Base-by-base conservation (phyloP, 495 filamentous ascomycete genomes). In the Pyronema domesticum region DNA sequence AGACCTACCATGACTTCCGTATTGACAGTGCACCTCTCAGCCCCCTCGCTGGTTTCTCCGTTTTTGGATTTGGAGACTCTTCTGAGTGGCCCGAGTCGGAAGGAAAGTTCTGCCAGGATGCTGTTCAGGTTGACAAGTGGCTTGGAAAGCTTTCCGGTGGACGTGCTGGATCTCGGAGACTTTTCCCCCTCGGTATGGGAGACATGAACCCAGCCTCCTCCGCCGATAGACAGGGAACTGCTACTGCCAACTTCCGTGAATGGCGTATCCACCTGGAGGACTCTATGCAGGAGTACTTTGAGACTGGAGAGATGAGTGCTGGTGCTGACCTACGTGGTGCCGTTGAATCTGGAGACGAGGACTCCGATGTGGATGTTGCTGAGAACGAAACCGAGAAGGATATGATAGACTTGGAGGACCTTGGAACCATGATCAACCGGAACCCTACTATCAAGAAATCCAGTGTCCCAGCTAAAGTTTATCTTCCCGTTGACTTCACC, bases 1-100 rank as follows among this genome's bases (percentile, higher is more conserved):
- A 96, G 61, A 96, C 87, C 0, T 88, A 95, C 62, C 75, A 95
- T 68, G 89, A 96, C 67, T 95, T 95, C 70, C 80, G 89, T 15
- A 91, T 96, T 55, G 87, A 95, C 65, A 94, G 87, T 0, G 81
- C 84, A 1, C 82, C 91, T 0, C 67, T 96, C 42, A 80, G 81
- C 0, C 69, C 69, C 9, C 68, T 95, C 39, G 71, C 86, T 4
- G 89, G 89, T 9, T 96, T 93, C 62, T 84, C 83, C 0, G 89
- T 96, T 1, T 95, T 95, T 72, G 89, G 89, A 0, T 81, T 95
- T 60, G 89, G 89, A 14, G 89, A 96, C 65, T 78, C 76, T 53
- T 83, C 89, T 64, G 86, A 82, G 44, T 96, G 89, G 89, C 84
- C 86, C 1, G 85, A 81, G 0, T 86, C 89, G 61, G 80, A 83